Percentiles rank a stretch among this genome's conserved stretches.
These are phyloP conservation scores for Gossypium ekmanianum DNA, from an alignment of 345 rosid genomes.

Conservation along the genomic window DNA sequence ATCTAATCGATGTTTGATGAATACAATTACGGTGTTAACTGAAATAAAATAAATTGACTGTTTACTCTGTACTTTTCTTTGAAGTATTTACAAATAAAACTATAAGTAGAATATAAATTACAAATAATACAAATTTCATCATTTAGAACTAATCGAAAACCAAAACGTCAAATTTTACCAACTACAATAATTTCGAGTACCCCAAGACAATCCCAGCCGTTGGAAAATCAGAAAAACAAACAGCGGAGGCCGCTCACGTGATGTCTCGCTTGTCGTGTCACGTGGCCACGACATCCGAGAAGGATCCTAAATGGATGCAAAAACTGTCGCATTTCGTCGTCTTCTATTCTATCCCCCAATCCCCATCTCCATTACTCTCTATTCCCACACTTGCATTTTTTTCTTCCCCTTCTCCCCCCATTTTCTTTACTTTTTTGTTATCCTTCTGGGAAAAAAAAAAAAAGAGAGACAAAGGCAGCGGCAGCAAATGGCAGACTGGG, in stretches of 20 bases:
- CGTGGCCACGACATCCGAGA: background rate
- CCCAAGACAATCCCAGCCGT: conserved; percentile 6
- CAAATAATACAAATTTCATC: background rate
- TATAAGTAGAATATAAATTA: too few relatives aligned
- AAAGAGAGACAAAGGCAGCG: background rate
- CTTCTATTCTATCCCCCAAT: background rate
- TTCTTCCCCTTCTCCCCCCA: background rate
- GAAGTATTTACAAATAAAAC: too few relatives aligned
- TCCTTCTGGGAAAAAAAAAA: background rate
- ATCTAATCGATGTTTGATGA: too few relatives aligned
- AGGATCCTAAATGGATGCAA: background rate
- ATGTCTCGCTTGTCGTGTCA: background rate
- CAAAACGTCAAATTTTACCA: too few relatives aligned
- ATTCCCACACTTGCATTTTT: background rate
- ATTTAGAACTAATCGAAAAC: too few relatives aligned
- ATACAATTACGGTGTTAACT: too few relatives aligned
- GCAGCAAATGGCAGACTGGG: conserved; percentile 63
- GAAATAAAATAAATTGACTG: too few relatives aligned
- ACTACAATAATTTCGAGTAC: too few relatives aligned
- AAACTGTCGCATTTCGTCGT: background rate
- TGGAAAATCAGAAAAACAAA: background rate
- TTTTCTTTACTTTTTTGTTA: background rate
- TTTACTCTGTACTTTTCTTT: too few relatives aligned
- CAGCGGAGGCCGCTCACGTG: background rate
- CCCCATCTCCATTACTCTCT: background rate